phyloP scores from a whole-genome alignment of 1,284 basidiomycete genomes.

The Malassezia globosa region DNA sequence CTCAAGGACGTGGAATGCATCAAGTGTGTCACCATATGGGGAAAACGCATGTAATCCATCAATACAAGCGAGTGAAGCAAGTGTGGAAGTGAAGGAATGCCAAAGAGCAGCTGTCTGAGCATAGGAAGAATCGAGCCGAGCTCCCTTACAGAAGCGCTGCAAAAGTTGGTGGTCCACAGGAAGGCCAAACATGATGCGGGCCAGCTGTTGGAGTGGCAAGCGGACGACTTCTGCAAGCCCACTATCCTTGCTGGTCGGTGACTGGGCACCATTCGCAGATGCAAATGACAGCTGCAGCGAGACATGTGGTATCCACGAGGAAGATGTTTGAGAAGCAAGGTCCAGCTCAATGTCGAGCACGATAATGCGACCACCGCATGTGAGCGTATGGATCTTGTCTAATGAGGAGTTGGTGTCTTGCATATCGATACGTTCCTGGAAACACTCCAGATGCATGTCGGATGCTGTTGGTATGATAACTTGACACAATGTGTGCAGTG shows the following conservation, averaged over 20 bases:
- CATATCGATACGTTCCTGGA: conserved; percentile 10
- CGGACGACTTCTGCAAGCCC: conserved; percentile 5
- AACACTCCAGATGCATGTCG: conserved; percentile 11
- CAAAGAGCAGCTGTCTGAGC: conserved; percentile 2
- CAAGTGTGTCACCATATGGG: neutral
- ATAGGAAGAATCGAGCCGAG: neutral
- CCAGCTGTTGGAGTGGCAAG: conserved; percentile 6
- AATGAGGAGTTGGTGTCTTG: neutral
- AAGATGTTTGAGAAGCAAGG: neutral
- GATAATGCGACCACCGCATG: conserved; percentile 12
- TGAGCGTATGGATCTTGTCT: conserved; percentile 12
- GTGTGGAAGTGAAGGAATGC: neutral
- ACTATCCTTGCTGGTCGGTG: neutral
- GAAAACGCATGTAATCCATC: conserved; percentile 4
- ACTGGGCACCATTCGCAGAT: neutral
- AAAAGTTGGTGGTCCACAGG: neutral
- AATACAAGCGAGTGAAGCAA: conserved; percentile 6
- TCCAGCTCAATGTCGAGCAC: conserved; percentile 17
- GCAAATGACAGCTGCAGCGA: conserved; percentile 14
- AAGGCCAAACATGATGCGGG: conserved; percentile 5
- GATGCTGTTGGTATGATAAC: conserved; percentile 1
- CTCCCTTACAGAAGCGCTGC: neutral
- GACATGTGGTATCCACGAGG: neutral
- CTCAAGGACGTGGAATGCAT: conserved; percentile 7
- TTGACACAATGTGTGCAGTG: conserved; percentile 5